Percentiles rank a stretch among this genome's conserved stretches.
These are phyloP conservation scores for Babesia caballi DNA, from an alignment of 169 alveolate species.

Conservation along the genomic window DNA sequence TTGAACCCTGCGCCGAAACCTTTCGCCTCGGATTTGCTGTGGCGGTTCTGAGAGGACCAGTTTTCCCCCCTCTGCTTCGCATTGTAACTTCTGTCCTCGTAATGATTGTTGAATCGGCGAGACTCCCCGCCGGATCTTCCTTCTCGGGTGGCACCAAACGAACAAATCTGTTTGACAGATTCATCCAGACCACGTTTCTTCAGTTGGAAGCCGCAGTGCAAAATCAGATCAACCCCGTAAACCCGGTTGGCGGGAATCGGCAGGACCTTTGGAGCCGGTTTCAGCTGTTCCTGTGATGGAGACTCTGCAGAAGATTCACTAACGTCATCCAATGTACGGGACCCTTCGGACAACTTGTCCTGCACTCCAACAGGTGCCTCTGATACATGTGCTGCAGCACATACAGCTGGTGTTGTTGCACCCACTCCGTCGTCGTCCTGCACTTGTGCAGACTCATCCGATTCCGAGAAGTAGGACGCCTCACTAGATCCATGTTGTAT, in stretches of 20 bases:
- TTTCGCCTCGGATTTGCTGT: background rate
- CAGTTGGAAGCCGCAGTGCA: slow-evolving; percentile 25
- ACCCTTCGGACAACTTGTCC: no score
- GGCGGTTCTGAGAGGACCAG: slow-evolving; percentile 12
- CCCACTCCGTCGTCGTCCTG: no score
- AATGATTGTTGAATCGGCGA: background rate
- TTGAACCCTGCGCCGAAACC: slow-evolving; percentile 5
- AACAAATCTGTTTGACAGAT: no score
- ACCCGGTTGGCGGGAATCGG: no score
- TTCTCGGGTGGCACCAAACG: background rate
- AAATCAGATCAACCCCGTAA: slow-evolving; percentile 21
- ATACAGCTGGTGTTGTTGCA: no score
- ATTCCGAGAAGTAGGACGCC: background rate
- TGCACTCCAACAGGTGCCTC: no score
- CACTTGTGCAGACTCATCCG: background rate
- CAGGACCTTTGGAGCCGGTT: no score
- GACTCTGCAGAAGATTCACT: no score
- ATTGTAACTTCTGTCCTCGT: slow-evolving; percentile 19
- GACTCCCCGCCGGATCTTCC: background rate
- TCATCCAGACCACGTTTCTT: no score
- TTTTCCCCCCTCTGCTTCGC: slow-evolving; percentile 24
- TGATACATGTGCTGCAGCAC: no score
- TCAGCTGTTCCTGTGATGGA: no score
- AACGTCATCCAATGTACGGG: no score
- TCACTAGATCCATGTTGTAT: background rate